Evolutionary conservation across 1,284 basidiomycete genomes (phyloP).

Genomic region (Fistulina hepatica): DNA sequence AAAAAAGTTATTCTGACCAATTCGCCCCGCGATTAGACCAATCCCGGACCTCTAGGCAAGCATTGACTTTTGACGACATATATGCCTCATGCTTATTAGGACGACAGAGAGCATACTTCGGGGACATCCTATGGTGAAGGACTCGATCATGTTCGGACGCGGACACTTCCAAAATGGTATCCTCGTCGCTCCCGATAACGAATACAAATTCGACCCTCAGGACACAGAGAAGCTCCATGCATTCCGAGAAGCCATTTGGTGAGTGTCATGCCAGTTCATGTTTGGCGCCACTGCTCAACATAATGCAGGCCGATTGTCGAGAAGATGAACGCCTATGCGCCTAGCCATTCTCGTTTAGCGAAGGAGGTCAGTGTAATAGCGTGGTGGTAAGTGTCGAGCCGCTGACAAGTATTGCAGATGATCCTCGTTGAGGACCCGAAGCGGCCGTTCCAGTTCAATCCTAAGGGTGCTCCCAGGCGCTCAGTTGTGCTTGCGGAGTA

Average conservation of each 20-base stretch:
- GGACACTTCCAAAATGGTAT: constrained; percentile 31
- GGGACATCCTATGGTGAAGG: constrained; percentile 24
- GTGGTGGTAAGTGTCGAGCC: not conserved
- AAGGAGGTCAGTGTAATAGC: constrained; percentile 22
- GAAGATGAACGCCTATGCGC: constrained; percentile 28
- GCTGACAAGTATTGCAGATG: too few relatives aligned
- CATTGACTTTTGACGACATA: too few relatives aligned
- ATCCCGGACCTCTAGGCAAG: constrained; percentile 27
- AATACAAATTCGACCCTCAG: constrained; percentile 20
- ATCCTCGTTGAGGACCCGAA: constrained; percentile 5
- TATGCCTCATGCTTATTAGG: too few relatives aligned
- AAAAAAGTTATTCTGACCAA: not conserved
- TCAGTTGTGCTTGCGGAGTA: constrained; percentile 7
- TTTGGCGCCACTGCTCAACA: not conserved
- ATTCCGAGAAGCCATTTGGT: constrained; percentile 24
- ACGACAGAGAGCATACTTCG: constrained; percentile 29
- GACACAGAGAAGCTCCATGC: constrained; percentile 19
- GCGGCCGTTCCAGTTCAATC: constrained; percentile 6
- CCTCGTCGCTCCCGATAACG: constrained; percentile 25
- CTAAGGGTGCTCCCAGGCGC: constrained; percentile 6
- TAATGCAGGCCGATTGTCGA: constrained; percentile 26
- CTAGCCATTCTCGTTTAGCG: constrained; percentile 30
- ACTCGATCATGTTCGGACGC: constrained; percentile 28
- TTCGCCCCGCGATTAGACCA: constrained; percentile 19
- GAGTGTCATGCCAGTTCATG: constrained; percentile 8